Evolutionary conservation across 2,329 filamentous ascomycete genomes (phyloP), one percentile per base, ranked within the genome.

Genomic region (Fusarium sp.): DNA sequence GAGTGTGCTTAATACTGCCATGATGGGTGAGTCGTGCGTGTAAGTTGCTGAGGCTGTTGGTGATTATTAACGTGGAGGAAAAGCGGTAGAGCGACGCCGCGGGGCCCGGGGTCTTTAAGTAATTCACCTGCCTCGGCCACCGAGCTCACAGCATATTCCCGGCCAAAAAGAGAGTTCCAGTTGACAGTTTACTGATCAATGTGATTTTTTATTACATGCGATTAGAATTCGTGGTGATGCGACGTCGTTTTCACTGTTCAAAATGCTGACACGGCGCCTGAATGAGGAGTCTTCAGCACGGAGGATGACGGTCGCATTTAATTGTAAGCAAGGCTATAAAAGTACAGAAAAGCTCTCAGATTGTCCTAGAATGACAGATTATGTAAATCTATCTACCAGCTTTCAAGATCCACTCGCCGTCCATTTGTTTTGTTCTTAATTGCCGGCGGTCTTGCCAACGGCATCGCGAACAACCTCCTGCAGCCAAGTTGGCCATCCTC

Each of bases 401-500:
- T 10, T 24, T 15, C 24, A 24, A 20, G 24, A 38, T 38, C 18
- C 14, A 26, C 15, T n/a, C 13, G 15, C 11, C 36, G 42, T n/a
- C n/a, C 18, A 18, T 26, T 26, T 55, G 28, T 22, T 32, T 14
- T n/a, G 42, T 15, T 28, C 28, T 44, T 48, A 48, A 8, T 24
- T 45, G 15, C 50, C 62, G 5, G 69, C 62, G 20, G 48, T 62
- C 45, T 41, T 78, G 6, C 76, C 78, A 44, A 79, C 44, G 4
- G 48, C 30, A 56, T 84, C 82, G 65, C 79, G 82, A 72, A 79
- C 6, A 20, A 80, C 24, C 76, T 81, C 68, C 73, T 82, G 75
- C 26, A 79, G 7, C 83, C 83, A 85, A 3, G 76, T 80, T 4
- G 83, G 85, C 79, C 82, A 83, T 1, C 81, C 85, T 62, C 86